Base-by-base conservation (phyloP, 345 rosid genomes). In the Brassica carinata region DNA sequence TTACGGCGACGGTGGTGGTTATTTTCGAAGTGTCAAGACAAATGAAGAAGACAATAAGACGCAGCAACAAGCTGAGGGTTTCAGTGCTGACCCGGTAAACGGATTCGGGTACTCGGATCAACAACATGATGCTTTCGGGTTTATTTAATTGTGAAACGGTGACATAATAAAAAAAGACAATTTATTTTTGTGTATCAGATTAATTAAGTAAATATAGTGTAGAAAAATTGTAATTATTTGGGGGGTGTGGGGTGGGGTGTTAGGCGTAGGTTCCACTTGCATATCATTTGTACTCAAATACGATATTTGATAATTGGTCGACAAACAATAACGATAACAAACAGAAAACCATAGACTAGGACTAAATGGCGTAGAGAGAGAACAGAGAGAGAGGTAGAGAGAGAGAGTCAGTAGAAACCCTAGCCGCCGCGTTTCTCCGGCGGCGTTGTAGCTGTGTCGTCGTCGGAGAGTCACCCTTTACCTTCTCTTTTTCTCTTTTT, bases 41-140 rank as follows among this genome's bases (percentile, higher is more conserved):
- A 85, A 88, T 3, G 98, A 84, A 38, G 95, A 90, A 84, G 94
- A 87, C 81, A 92, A 86, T n/a, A 87, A 86, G 64, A 81, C 71
- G 10, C 91, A 79, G 79, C 86, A 84, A 38, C 67, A 36, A 29
- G 74, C 71, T 10, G 85, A 85, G 53, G 69, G 77, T n/a, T 81
- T 64, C 72, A 53, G 57, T 75, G 80, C 76, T 33, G 51, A 75
- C 53, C 79, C 83, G 67, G 79, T 75, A 64, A 75, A 64, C 11
- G 83, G 80, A 55, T 75, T 64, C 14, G 73, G 69, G 69, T 75
- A 71, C 43, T 69, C 83, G 30, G 80, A 72, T 71, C 80, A 76
- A 81, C 83, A 81, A 57, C 6, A 67, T 58, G 57, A 53, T 81
- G 77, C 80, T 6, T 81, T 81, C 69, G 83, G 73, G 40, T 81